These are phyloP conservation scores for Groenewaldozyma auringiensis DNA, from an alignment of 1,139 yeast species.

Conservation along the genomic window DNA sequence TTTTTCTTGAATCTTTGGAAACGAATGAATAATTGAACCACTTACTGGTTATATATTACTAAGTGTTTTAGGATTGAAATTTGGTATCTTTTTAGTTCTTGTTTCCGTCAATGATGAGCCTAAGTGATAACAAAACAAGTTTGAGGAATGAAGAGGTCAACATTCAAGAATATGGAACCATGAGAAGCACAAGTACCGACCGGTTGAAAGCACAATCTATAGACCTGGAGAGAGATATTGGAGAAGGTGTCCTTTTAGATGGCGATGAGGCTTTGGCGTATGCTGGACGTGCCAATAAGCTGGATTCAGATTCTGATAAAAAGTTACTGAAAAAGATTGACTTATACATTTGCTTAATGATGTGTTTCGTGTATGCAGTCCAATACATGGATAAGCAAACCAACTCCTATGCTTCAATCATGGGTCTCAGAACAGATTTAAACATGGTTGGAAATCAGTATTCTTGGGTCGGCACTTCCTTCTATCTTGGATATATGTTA, in stretches of 20 bases:
- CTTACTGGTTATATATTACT: no score
- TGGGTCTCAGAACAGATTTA: constrained; percentile 44
- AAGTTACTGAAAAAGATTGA: constrained; percentile 45
- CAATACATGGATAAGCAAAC: constrained; percentile 63
- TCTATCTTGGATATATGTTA: constrained; percentile 44
- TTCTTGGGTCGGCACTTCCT: constrained; percentile 52
- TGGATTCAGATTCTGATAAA: constrained; percentile 23
- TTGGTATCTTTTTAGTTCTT: no score
- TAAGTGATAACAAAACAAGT: no score
- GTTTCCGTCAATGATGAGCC: no score
- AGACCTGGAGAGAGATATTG: neutral
- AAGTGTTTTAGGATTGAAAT: no score
- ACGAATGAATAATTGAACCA: no score
- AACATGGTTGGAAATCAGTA: constrained; percentile 33
- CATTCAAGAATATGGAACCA: no score
- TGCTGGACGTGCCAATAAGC: neutral
- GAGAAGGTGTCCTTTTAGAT: constrained; percentile 1
- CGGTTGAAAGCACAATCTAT: no score
- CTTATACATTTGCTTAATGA: constrained; percentile 43
- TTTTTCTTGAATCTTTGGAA: no score
- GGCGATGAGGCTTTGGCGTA: constrained; percentile 7
- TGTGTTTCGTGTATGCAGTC: constrained; percentile 50
- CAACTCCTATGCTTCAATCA: constrained; percentile 50
- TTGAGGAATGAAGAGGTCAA: no score
- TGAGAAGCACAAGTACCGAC: no score